These are phyloP conservation scores for Chaetomium olivaceum DNA, from an alignment of 2,329 filamentous ascomycete genomes.

Conservation along the genomic window DNA sequence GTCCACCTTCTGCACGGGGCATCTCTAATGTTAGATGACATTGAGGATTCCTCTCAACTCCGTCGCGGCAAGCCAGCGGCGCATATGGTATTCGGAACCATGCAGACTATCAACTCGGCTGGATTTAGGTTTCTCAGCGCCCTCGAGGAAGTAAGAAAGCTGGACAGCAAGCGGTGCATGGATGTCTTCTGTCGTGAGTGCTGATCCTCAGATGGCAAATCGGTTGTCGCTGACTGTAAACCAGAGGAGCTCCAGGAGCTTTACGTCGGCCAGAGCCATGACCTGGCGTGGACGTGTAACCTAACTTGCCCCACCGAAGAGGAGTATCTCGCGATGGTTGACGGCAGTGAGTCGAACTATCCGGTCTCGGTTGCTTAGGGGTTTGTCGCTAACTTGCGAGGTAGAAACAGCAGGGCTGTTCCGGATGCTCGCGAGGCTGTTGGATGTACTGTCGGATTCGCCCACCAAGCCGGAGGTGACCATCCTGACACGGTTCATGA, in stretches of 20 bases:
- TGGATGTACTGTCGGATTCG: conserved; percentile 10
- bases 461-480: conserved; percentile 3
- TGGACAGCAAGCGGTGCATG: conserved; percentile 21
- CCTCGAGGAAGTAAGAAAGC: conserved; percentile 24
- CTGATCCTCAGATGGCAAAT: not conserved
- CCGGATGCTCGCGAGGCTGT: conserved; percentile 22
- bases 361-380: not conserved
- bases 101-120: conserved; percentile 43
- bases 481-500: conserved; percentile 12
- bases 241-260: conserved; percentile 28
- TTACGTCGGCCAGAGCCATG: conserved; percentile 35
- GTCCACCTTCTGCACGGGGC: conserved; percentile 36
- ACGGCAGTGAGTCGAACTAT: conserved; percentile 18
- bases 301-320: conserved; percentile 27
- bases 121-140: conserved; percentile 37
- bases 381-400: not conserved
- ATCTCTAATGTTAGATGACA: conserved; percentile 43
- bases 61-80: conserved; percentile 40
- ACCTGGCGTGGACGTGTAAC: conserved; percentile 35
- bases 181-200: conserved; percentile 29
- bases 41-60: conserved; percentile 41
- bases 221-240: not conserved
- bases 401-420: conserved; percentile 20
- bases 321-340: conserved; percentile 38
- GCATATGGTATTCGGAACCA: conserved; percentile 41